phyloP scores from a whole-genome alignment of 2,329 filamentous ascomycete genomes.

The Aureobasidium pullulans region DNA sequence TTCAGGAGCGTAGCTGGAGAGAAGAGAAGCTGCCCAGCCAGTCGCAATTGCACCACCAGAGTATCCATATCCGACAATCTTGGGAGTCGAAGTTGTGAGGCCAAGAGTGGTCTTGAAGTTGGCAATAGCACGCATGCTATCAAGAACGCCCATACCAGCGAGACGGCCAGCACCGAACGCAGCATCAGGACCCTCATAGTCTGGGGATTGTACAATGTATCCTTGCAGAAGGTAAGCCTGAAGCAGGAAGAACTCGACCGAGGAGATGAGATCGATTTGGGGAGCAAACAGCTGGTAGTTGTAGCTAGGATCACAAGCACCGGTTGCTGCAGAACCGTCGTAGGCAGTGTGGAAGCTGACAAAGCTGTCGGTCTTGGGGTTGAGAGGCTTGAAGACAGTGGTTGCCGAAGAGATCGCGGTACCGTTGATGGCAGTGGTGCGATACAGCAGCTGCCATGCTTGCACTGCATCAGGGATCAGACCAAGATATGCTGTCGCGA shows the following conservation, averaged over 20 bases:
- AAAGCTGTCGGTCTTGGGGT: neutral
- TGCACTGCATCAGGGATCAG: neutral
- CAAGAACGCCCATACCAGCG: slow-evolving; percentile 23
- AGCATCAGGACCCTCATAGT: slow-evolving; percentile 23
- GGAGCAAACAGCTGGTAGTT: slow-evolving; percentile 12
- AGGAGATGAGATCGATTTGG: neutral
- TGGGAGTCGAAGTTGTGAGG: neutral
- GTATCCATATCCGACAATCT: slow-evolving; percentile 20
- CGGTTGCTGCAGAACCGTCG: slow-evolving; percentile 5
- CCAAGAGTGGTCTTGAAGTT: slow-evolving; percentile 15
- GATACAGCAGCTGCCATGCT: slow-evolving; percentile 11
- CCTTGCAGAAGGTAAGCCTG: slow-evolving; percentile 19
- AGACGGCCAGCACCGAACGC: slow-evolving; percentile 21
- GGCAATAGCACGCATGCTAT: slow-evolving; percentile 21
- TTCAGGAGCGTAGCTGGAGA: slow-evolving; percentile 24
- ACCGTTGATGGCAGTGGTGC: slow-evolving; percentile 7
- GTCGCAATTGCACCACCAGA: slow-evolving; percentile 22
- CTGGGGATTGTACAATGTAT: slow-evolving; percentile 21
- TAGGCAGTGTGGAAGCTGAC: slow-evolving; percentile 10
- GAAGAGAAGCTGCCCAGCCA: slow-evolving; percentile 23
- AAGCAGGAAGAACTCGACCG: slow-evolving; percentile 8
- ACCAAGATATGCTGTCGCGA: neutral
- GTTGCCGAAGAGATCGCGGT: neutral
- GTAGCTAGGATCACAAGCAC: slow-evolving; percentile 10
- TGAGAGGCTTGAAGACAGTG: neutral